Base-by-base conservation (phyloP, 305 asterid species). In the Rubia occidens region DNA sequence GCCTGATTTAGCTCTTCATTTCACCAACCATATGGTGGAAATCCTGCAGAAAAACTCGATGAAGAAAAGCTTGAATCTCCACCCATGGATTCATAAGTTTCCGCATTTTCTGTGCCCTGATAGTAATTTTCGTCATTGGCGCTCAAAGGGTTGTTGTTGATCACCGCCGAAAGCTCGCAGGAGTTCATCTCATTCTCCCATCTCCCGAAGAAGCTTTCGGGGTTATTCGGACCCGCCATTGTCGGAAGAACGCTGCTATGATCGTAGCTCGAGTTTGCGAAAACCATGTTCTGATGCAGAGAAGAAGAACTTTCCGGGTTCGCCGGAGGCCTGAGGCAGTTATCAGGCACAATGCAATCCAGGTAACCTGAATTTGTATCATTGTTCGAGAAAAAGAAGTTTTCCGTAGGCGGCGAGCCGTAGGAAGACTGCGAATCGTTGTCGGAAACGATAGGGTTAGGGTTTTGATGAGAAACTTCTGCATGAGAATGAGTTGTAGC, bases 271-370 rank as follows among this genome's bases (percentile, higher is more conserved):
- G 39, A 20, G 60, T 77, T 70, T 40, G 75, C 37, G 80, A 24
- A 40, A 53, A 43, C 37, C 32, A 3, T 21, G 21, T 47, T 15
- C 55, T 60, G 72, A 71, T 44, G 40, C 62, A 43, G 68, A 13
- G 68, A 51, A 45, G 55, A 60, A 15, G 68, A 54, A 29, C 43
- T 11, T 11, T 64, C 68, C 1, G 62, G 77, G 44, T 75, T 32
- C n/a, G 68, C 53, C 64, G 84, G 35, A 51, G 85, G 85, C 76
- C 86, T 88, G 77, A 94, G 78, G 72, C 82, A 94, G 74, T 78
- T 84, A 49, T 82, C 85, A 3, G 97, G 99, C 14, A 94, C 96
- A 2, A 94, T 87, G 82, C 97, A 86, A 59, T 87, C 95, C 72
- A 89, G 80, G 71, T 89, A 94, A 7, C 98, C 95, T 0, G 95